Conservation (phyloP, 352 stramenopile species). For the Globisporangium takayamanum region DNA sequence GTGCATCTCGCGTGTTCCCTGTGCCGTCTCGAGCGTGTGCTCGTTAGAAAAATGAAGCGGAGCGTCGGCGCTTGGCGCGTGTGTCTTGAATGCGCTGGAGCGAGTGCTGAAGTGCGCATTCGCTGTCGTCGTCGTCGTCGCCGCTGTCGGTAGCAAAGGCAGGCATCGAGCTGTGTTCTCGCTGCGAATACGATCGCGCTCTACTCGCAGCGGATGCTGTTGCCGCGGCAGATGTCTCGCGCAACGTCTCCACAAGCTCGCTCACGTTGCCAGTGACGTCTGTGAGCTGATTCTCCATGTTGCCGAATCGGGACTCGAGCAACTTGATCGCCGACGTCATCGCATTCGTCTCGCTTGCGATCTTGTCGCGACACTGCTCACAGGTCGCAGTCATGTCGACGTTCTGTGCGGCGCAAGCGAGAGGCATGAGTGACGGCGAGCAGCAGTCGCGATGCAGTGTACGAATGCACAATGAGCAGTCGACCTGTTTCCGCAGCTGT, state of each 20-base stretch:
- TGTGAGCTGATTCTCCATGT: conserved; percentile 24
- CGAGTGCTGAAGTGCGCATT: conserved; percentile 21
- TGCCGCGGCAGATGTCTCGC: no score
- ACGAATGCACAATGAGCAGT: neutral
- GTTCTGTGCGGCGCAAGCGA: conserved; percentile 9
- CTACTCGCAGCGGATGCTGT: neutral
- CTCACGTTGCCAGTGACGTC: conserved; percentile 20
- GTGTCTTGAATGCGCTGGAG: conserved; percentile 37
- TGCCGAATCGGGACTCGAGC: conserved; percentile 16
- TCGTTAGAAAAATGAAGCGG: neutral
- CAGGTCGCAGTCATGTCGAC: conserved; percentile 10
- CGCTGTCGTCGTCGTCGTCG: conserved; percentile 5
- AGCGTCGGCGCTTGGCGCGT: conserved; percentile 36
- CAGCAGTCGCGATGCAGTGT: neutral
- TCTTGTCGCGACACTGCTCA: conserved; percentile 18
- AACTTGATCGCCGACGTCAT: conserved; percentile 12
- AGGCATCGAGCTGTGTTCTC: neutral
- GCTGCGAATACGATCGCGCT: conserved; percentile 1
- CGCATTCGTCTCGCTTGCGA: conserved; percentile 13
- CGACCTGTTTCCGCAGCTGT: conserved; percentile 14
- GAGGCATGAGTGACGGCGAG: neutral
- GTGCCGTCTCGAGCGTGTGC: no score
- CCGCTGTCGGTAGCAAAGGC: neutral
- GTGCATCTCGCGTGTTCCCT: conserved; percentile 11
- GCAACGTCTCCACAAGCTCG: conserved; percentile 11